Evolutionary conservation across 73 alveolate genomes (phyloP).

Genomic region (Paramecium bursaria): DNA sequence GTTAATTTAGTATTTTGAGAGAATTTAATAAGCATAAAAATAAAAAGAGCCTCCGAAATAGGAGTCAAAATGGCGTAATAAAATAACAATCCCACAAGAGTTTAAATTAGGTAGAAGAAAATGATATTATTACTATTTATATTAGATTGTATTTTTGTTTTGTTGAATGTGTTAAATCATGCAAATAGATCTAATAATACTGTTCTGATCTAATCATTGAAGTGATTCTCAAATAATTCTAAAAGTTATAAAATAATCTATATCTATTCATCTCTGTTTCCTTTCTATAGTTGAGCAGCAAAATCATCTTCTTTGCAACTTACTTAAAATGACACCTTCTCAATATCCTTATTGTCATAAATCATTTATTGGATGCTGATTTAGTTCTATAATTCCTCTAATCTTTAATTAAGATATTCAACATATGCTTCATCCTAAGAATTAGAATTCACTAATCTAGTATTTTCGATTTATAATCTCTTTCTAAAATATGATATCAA

Average conservation of each 20-base stretch:
- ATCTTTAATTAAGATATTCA: constrained; percentile 33
- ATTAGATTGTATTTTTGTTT: too few relatives aligned
- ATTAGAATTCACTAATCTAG: neutral
- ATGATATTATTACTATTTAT: neutral
- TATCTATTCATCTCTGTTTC: constrained; percentile 15
- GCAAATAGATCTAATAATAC: constrained; percentile 10
- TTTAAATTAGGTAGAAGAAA: constrained; percentile 26
- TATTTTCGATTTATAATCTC: constrained; percentile 32
- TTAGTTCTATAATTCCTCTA: neutral
- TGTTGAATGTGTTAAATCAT: neutral
- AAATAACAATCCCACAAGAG: constrained; percentile 57
- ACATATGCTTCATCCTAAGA: constrained; percentile 26
- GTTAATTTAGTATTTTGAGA: constrained; percentile 58
- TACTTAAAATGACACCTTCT: neutral
- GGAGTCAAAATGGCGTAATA: constrained; percentile 53
- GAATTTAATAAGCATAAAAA: constrained; percentile 64
- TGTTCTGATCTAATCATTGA: constrained; percentile 22
- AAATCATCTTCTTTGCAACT: constrained; percentile 39
- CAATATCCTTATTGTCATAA: constrained; percentile 41
- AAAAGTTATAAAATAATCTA: constrained; percentile 6
- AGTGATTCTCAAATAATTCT: constrained; percentile 53
- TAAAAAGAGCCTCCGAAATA: constrained; percentile 36
- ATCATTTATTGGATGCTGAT: neutral
- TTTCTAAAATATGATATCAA: neutral
- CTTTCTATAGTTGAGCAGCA: constrained; percentile 18